Conservation (phyloP, 2,329 filamentous ascomycete species). For the Harringtonia aguacate region DNA sequence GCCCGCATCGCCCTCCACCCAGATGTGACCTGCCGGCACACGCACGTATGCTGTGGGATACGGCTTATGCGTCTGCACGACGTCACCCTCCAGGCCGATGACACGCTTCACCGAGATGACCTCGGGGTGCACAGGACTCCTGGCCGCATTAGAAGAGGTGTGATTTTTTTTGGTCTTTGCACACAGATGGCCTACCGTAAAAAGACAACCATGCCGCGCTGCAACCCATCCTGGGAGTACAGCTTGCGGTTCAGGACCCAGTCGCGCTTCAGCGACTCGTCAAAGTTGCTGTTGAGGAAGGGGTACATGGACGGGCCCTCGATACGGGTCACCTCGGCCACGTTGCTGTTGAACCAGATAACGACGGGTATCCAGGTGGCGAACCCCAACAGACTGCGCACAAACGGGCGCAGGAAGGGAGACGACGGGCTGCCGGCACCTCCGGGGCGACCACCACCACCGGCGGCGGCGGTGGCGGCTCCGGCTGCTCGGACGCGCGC, state of each 20-base stretch:
- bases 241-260: slow-evolving; percentile 49
- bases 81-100: slow-evolving; percentile 70
- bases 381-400: slow-evolving; percentile 38
- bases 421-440: background rate
- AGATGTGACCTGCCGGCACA: slow-evolving; percentile 78
- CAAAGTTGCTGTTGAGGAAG: slow-evolving; percentile 57
- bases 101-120: slow-evolving; percentile 70
- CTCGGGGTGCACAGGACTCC: slow-evolving; percentile 61
- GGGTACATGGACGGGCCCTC: slow-evolving; percentile 66
- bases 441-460: too few species aligned
- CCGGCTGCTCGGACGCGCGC: slow-evolving; percentile 4
- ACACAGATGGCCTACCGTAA: slow-evolving; percentile 40
- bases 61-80: slow-evolving; percentile 53
- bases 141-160: slow-evolving; percentile 20
- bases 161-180: too few species aligned
- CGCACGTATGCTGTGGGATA: slow-evolving; percentile 45
- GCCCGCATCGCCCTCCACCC: slow-evolving; percentile 86
- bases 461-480: background rate
- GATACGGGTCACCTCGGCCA: slow-evolving; percentile 47
- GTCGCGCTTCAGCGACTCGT: slow-evolving; percentile 43
- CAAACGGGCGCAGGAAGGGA: slow-evolving; percentile 25
- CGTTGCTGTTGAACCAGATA: slow-evolving; percentile 49
- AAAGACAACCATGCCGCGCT: slow-evolving; percentile 65
- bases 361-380: slow-evolving; percentile 52
- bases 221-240: slow-evolving; percentile 44